Evolutionary conservation across 2,329 filamentous ascomycete genomes (phyloP).

Genomic region (Neofusicoccum ribis): DNA sequence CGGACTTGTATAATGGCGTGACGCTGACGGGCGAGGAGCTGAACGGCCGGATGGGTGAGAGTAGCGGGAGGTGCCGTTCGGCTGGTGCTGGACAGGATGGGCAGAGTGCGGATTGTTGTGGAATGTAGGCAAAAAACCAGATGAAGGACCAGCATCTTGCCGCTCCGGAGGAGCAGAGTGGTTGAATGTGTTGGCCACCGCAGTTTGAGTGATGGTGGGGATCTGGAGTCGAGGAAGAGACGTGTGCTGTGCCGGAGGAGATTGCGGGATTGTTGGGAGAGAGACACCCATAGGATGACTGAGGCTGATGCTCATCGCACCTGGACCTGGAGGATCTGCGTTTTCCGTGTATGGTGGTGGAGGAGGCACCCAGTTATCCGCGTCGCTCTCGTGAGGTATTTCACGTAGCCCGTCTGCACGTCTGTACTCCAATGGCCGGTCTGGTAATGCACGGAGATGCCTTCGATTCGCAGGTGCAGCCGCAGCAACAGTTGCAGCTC

Average conservation of each 20-base stretch:
- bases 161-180: slow-evolving; percentile 5
- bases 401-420: slow-evolving; percentile 70
- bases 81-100: neutral
- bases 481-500: slow-evolving; percentile 49
- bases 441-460: slow-evolving; percentile 60
- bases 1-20: slow-evolving; percentile 12
- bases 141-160: neutral
- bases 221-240: slow-evolving; percentile 17
- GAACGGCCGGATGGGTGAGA: neutral
- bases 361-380: slow-evolving; percentile 84
- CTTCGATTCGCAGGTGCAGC: slow-evolving; percentile 74
- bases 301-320: slow-evolving; percentile 37
- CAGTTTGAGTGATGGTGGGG: neutral
- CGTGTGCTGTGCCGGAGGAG: slow-evolving; percentile 17
- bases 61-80: neutral
- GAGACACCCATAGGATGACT: slow-evolving; percentile 21
- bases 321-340: slow-evolving; percentile 33
- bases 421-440: slow-evolving; percentile 61
- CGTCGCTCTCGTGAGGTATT: slow-evolving; percentile 81
- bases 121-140: neutral
- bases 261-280: slow-evolving; percentile 4
- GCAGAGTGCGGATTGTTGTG: slow-evolving; percentile 1
- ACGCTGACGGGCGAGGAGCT: neutral
- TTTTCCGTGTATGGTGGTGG: slow-evolving; percentile 77
- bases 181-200: neutral